Evolutionary conservation across 345 rosid genomes (phyloP), one percentile per base, ranked within the genome.

Genomic region (Ricinus communis): DNA sequence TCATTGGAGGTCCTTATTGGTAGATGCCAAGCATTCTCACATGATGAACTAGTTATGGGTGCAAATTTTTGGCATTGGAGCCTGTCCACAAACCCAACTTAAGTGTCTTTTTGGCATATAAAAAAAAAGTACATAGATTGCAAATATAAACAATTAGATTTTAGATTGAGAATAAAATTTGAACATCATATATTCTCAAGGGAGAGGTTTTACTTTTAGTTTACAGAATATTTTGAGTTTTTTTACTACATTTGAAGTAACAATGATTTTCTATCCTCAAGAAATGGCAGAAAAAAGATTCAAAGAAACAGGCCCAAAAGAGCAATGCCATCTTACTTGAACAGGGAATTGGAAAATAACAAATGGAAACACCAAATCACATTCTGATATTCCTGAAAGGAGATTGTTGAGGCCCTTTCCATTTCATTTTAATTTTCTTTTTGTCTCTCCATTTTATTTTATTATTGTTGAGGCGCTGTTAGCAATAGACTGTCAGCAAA

Each of bases 31-130:
- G 31, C 33, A 40, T 14, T 14, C 8, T 21, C 49, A 38, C 19
- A 40, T 22, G 66, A 62, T 40, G 24, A 40, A 24, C 51, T 62
- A 41, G 50, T 62, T 15, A 46, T 46, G 68, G 54, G 15, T 64
- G 68, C 24, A 45, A 41, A 41, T 27, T 22, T 30, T 8, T 40
- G 28, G 30, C 22, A n/a, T 28, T 57, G 40, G 21, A 58, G 63
- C 63, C n/a, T 58, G 63, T 16, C n/a, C 7, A 58, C 43, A 58
- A n/a, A 15, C 36, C 8, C 56, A 52, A 52, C 13, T 53, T 43
- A 6, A 53, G 2, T 22, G 56, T 52, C 30, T 27, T 27, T 16
- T 8, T 43, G 6, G 38, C 38, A 33, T 6, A 33, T 33, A 33
- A 6, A 33, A 33, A n/a, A n/a, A n/a, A n/a, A n/a, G n/a, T n/a